Evolutionary conservation across 371 early-diverging fungal species (phyloP), one percentile per base, ranked within the genome.

Genomic region (Mortierella sp.): DNA sequence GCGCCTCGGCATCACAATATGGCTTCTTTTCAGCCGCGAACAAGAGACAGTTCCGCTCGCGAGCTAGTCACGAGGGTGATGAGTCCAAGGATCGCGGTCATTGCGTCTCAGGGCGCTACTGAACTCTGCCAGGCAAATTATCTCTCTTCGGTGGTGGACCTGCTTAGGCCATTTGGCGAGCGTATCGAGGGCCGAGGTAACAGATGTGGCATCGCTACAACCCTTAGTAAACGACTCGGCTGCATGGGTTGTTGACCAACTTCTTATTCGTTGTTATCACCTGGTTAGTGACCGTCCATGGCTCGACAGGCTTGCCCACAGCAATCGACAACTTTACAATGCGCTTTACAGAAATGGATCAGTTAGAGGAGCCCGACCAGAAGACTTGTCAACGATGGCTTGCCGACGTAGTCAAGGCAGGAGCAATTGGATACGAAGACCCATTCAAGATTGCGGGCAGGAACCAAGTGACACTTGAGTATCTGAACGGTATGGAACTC

Each of bases 101-200:
- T 89, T 19, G 86, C 93, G 14, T 90, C 94, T 30, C 81, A 81
- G 45, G 93, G 90, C 69, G 92, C 89, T 1, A 90, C 90, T 38
- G 89, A 88, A 51, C 73, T 91, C 13, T 92, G 90, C 56, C 84
- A 83, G 51, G 81, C 80, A 12, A 94, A 91, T 76, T 82, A 87
- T 48, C 82, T 94, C 52, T 82, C 87, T 27, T 83, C 89, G 0
- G 86, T 95, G 68, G 86, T 86, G 10, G 91, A 94, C 61, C 82
- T 95, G 21, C 74, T 96, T 38, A 80, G 84, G 48, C 96, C 96
- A 9, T 95, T 96, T 84, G 95, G 95, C 14, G 87, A 88, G 23
- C 82, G 82, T 45, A 87, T 95, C 38, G 89, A 91, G 50, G 89
- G 90, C 16, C 86, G 87, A 84, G 86, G 93, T 91, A 82, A 19